These are phyloP conservation scores for Mortierella sp. DNA, from an alignment of 371 early-diverging fungal species.

Conservation along the genomic window DNA sequence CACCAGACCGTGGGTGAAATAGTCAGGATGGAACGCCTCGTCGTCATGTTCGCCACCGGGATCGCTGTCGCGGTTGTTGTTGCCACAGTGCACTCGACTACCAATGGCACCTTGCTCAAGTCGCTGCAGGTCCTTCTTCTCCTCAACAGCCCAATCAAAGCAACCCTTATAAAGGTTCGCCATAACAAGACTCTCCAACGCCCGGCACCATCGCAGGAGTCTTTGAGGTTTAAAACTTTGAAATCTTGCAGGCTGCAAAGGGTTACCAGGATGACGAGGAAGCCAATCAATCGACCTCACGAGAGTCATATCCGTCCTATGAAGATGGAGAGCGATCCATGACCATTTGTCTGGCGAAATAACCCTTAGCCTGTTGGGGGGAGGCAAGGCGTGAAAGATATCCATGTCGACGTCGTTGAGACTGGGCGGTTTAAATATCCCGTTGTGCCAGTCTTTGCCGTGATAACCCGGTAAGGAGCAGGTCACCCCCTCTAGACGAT, in stretches of 20 bases:
- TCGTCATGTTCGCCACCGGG: too few relatives aligned
- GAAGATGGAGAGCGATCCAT: background rate
- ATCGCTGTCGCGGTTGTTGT: too few relatives aligned
- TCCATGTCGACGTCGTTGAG: background rate
- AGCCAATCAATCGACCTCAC: background rate
- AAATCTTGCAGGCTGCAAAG: too few relatives aligned
- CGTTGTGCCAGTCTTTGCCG: too few relatives aligned
- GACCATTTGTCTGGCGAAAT: background rate
- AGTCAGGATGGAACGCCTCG: background rate
- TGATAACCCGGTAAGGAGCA: background rate
- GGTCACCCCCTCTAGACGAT: background rate
- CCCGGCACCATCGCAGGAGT: background rate
- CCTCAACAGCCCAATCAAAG: background rate
- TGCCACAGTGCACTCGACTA: too few relatives aligned
- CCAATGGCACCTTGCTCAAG: background rate
- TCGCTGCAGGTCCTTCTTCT: background rate
- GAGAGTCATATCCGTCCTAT: background rate
- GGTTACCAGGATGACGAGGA: background rate
- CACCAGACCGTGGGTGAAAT: background rate
- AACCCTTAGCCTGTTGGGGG: background rate
- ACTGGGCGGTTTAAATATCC: too few relatives aligned
- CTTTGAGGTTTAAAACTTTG: background rate
- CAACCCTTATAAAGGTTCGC: background rate
- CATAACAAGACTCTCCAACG: background rate
- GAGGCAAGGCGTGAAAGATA: background rate